Conservation (phyloP, 306 rosid species). For the Cicer pinnatifidum region DNA sequence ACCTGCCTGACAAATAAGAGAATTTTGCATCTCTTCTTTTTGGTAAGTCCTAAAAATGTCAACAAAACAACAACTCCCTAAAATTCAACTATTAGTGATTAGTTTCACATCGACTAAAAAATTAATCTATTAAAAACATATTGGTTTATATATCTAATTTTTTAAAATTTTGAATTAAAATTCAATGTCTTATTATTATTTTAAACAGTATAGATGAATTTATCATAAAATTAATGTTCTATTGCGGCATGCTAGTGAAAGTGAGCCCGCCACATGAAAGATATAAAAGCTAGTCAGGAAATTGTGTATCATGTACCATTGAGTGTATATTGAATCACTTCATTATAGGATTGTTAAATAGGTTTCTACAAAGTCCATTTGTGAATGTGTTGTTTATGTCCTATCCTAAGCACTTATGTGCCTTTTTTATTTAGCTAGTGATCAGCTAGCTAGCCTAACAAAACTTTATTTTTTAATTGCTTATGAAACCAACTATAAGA, state of each 20-base stretch:
- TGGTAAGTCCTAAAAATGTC: too few relatives aligned
- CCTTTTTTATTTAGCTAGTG: conserved; percentile 32
- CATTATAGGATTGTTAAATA: neutral
- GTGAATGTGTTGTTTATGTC: conserved; percentile 28
- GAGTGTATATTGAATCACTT: neutral
- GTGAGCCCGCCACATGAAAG: neutral
- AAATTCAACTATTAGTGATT: too few relatives aligned
- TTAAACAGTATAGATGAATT: neutral
- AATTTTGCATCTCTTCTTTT: too few relatives aligned
- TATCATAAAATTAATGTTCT: neutral
- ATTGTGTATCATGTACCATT: neutral
- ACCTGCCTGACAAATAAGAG: neutral
- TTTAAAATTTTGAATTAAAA: too few relatives aligned
- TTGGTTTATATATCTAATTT: too few relatives aligned
- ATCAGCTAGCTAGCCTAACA: conserved; percentile 22
- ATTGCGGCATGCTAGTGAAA: neutral
- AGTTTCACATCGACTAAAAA: too few relatives aligned
- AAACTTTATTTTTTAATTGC: conserved; percentile 26
- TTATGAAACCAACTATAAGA: neutral
- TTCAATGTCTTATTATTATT: too few relatives aligned
- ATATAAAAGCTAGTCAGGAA: neutral
- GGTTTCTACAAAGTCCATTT: conserved; percentile 13
- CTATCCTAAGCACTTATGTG: conserved; percentile 32
- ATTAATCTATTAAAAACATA: too few relatives aligned
- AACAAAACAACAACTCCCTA: too few relatives aligned